Evolutionary conservation across 2,329 filamentous ascomycete species (phyloP).

Genomic region (Thielaviopsis populi): DNA sequence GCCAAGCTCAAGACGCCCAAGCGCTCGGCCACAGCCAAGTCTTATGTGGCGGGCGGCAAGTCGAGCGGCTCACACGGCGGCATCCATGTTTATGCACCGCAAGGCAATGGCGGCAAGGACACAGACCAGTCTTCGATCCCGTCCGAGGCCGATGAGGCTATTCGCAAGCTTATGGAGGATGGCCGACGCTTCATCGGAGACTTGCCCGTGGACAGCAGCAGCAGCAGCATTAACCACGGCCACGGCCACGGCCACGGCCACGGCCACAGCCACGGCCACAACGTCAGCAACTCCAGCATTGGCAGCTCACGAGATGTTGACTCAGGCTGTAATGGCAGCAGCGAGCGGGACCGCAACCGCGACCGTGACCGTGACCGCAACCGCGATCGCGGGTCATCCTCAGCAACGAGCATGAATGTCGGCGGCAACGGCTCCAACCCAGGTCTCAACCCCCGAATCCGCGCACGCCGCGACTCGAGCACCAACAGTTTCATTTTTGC

Average conservation of each 20-base stretch:
- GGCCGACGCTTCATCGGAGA: constrained; percentile 65
- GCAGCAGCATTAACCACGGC: background rate
- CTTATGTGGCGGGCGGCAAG: constrained; percentile 14
- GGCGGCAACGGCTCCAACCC: background rate
- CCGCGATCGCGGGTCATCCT: background rate
- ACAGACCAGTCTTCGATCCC: constrained; percentile 4
- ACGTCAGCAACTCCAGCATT: constrained; percentile 7
- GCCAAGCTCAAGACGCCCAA: constrained; percentile 32
- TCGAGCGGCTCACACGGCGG: background rate
- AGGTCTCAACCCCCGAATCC: background rate
- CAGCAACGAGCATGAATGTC: background rate
- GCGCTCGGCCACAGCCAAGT: constrained; percentile 10
- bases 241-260: constrained; percentile 6
- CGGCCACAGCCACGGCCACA: background rate
- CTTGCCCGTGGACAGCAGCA: background rate
- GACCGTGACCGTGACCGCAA: no score
- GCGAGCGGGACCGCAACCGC: constrained; percentile 3
- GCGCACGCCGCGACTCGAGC: constrained; percentile 9
- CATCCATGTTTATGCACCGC: background rate
- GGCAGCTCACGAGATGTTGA: constrained; percentile 12
- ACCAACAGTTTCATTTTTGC: constrained; percentile 14
- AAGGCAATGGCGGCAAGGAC: constrained; percentile 2
- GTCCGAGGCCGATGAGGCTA: constrained; percentile 61
- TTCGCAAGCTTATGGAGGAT: constrained; percentile 72
- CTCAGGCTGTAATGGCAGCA: background rate